Conservation (phyloP, 2,329 filamentous ascomycete genomes). For the Colletotrichum tanaceti region DNA sequence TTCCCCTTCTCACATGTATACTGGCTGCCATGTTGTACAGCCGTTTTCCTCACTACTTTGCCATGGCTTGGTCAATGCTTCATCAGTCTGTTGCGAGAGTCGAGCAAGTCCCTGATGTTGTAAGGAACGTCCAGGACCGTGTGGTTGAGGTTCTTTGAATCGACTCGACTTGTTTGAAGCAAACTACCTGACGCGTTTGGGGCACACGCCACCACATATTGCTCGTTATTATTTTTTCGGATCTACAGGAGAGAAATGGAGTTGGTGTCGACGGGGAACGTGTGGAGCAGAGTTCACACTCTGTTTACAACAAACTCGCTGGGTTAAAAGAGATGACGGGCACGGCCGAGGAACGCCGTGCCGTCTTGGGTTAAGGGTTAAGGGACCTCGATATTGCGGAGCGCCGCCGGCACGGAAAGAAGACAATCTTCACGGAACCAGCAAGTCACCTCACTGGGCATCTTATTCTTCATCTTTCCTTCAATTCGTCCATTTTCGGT, state of each 20-base stretch:
- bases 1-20: conserved; percentile 62
- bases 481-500: conserved; percentile 4
- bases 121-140: conserved; percentile 40
- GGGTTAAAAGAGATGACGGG: not conserved
- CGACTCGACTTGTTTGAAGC: conserved; percentile 2
- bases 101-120: conserved; percentile 34
- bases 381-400: conserved; percentile 23
- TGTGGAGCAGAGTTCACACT: conserved; percentile 11
- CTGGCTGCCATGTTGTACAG: conserved; percentile 63
- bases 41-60: conserved; percentile 61
- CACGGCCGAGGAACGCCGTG: conserved; percentile 21
- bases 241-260: conserved; percentile 33
- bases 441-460: conserved; percentile 28
- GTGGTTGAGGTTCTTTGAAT: conserved; percentile 45
- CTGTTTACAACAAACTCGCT: conserved; percentile 17
- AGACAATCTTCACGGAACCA: conserved; percentile 23
- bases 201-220: conserved; percentile 14
- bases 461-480: conserved; percentile 12
- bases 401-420: conserved; percentile 21
- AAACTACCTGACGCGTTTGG: conserved; percentile 2
- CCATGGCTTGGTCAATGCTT: conserved; percentile 38
- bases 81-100: conserved; percentile 34
- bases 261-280: conserved; percentile 29
- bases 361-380: conserved; percentile 12
- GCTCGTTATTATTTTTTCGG: conserved; percentile 17